These are phyloP conservation scores for Lolium rigidum DNA, from an alignment of 176 grass and related monocot species.

Conservation along the genomic window DNA sequence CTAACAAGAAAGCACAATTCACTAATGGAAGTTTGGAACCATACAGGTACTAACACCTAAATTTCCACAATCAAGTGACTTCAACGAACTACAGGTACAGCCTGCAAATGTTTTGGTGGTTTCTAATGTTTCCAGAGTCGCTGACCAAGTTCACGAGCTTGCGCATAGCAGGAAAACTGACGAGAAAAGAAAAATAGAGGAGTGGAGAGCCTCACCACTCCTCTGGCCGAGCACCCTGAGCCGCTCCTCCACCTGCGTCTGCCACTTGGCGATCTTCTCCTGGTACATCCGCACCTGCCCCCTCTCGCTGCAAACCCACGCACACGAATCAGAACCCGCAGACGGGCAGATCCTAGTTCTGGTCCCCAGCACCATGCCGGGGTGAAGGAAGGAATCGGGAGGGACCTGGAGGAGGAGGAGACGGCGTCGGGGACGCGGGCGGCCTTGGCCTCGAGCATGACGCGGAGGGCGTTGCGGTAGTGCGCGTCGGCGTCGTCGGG, in stretches of 20 bases:
- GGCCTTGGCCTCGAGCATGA: constrained; percentile 91
- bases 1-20: not conserved
- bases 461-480: constrained; percentile 79
- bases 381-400: not conserved
- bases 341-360: not conserved
- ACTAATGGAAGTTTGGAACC: not conserved
- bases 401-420: constrained; percentile 66
- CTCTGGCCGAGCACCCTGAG: constrained; percentile 76
- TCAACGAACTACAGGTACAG: not conserved
- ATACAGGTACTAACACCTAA: not conserved
- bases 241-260: constrained; percentile 75
- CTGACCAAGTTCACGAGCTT: constrained; percentile 9
- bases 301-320: constrained; percentile 61
- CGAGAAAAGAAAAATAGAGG: not conserved
- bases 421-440: constrained; percentile 83
- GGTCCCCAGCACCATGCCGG: not conserved
- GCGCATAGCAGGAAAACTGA: not conserved
- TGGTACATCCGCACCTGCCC: constrained; percentile 79
- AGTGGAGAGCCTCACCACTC: constrained; percentile 43
- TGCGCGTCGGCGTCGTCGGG: constrained; percentile 70
- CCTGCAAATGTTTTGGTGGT: not conserved
- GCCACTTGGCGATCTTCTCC: constrained; percentile 95
- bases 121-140: not conserved
- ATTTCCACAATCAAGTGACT: not conserved
- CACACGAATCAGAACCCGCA: not conserved